phyloP scores from a whole-genome alignment of 1,139 yeast genomes.

The Pichia sp. region DNA sequence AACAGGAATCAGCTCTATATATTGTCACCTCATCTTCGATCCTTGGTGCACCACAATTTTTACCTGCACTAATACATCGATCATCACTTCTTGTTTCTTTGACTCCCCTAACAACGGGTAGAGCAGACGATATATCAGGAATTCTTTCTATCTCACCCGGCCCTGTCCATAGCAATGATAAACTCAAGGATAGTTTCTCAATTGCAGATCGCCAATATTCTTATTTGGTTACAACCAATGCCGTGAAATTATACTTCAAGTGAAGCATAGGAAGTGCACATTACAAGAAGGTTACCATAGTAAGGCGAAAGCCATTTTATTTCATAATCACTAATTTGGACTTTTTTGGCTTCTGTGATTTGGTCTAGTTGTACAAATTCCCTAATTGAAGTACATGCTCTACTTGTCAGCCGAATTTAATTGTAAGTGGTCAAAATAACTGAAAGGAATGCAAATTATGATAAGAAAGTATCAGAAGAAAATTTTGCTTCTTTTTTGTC shows the following conservation, averaged over 20 bases:
- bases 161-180: background rate
- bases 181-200: background rate
- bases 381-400: no score
- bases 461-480: no score
- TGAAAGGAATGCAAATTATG: no score
- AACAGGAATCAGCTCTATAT: conserved; percentile 35
- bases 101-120: conserved; percentile 69
- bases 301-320: no score
- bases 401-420: no score
- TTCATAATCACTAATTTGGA: no score
- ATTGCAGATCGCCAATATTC: conserved; percentile 13
- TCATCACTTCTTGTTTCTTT: conserved; percentile 49
- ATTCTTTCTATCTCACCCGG: conserved; percentile 42
- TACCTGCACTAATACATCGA: conserved; percentile 47
- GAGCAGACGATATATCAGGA: conserved; percentile 83
- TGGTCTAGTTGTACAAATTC: no score
- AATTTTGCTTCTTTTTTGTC: no score
- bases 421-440: no score
- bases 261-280: background rate
- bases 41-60: conserved; percentile 41
- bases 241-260: conserved; percentile 14
- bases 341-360: no score
- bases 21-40: conserved; percentile 32
- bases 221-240: conserved; percentile 13
- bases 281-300: no score